phyloP scores from a whole-genome alignment of 371 early-diverging fungal species.

The Mortierella sp. region DNA sequence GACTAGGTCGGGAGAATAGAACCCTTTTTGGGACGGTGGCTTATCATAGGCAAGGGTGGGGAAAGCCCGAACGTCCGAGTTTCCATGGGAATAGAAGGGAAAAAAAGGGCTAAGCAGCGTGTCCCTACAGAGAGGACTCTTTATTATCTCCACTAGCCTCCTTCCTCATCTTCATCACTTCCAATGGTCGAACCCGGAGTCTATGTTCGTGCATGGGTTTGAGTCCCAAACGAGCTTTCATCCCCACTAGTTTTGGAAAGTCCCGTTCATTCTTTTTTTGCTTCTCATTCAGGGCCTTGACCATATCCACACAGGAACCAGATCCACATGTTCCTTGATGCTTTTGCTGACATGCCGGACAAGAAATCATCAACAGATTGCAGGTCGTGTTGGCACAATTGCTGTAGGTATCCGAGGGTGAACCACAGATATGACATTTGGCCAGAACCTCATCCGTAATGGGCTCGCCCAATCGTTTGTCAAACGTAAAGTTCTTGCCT shows the following conservation, averaged over 20 bases:
- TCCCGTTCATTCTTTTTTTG: slow-evolving; percentile 27
- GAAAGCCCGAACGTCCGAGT: too few species aligned
- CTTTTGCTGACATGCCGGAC: slow-evolving; percentile 63
- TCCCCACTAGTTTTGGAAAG: slow-evolving; percentile 31
- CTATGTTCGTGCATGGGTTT: slow-evolving; percentile 38
- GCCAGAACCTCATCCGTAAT: slow-evolving; percentile 73
- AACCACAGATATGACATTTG: slow-evolving; percentile 75
- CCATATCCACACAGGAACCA: slow-evolving; percentile 62
- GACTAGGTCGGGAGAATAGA: too few species aligned
- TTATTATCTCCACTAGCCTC: not conserved
- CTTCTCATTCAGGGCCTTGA: slow-evolving; percentile 46
- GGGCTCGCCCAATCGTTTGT: slow-evolving; percentile 77
- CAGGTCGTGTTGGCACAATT: slow-evolving; percentile 77
- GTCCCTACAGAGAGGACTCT: not conserved
- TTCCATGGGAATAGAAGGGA: too few species aligned
- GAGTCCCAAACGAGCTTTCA: slow-evolving; percentile 43
- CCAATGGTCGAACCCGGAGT: slow-evolving; percentile 33
- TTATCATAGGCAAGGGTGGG: too few species aligned
- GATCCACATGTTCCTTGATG: slow-evolving; percentile 74
- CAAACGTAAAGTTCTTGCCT: slow-evolving; percentile 86
- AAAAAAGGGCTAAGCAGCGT: not conserved
- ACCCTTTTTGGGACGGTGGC: too few species aligned
- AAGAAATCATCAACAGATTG: slow-evolving; percentile 78
- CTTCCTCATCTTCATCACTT: slow-evolving; percentile 32
- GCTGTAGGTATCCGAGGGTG: slow-evolving; percentile 68